A percentile compares a stretch with the other conserved stretches of the same genome.
Conservation (phyloP, 108 stramenopile genomes). For the Cyclostephanos tholiformis region DNA sequence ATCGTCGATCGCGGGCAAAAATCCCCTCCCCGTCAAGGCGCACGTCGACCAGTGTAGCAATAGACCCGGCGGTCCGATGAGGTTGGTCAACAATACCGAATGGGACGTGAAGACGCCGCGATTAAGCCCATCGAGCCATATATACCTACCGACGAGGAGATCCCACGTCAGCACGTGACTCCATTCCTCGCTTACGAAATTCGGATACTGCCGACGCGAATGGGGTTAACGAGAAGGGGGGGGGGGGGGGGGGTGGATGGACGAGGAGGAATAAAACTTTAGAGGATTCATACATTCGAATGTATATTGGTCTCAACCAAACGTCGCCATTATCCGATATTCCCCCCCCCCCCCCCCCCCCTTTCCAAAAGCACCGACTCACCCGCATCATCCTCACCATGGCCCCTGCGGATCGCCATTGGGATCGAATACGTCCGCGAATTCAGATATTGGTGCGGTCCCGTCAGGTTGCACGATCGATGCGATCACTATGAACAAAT, state of each 20-base stretch:
- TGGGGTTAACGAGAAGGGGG: background rate
- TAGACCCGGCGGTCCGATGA: slow-evolving; percentile 91
- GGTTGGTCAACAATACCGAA: slow-evolving; percentile 83
- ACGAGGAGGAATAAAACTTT: too few relatives aligned
- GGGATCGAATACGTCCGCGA: slow-evolving; percentile 88
- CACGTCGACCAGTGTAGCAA: slow-evolving; percentile 82
- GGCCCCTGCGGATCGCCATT: slow-evolving; percentile 76
- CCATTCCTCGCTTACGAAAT: slow-evolving; percentile 92
- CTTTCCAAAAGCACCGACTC: slow-evolving; percentile 4
- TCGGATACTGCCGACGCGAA: slow-evolving; percentile 83
- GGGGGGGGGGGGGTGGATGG: too few relatives aligned
- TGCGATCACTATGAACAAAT: slow-evolving; percentile 79
- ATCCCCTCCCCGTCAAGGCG: slow-evolving; percentile 18
- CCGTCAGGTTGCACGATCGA: slow-evolving; percentile 69
- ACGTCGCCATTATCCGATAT: background rate
- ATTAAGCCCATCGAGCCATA: slow-evolving; percentile 86
- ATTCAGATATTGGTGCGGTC: slow-evolving; percentile 83
- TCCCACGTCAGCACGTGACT: slow-evolving; percentile 91
- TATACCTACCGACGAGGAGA: slow-evolving; percentile 88
- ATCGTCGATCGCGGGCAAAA: too few relatives aligned
- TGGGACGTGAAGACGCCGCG: slow-evolving; percentile 81
- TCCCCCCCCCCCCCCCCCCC: too few relatives aligned
- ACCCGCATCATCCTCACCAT: slow-evolving; percentile 82
- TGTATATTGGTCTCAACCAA: too few relatives aligned
- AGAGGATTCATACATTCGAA: too few relatives aligned